These are phyloP conservation scores for Ichthyophthirius multifiliis DNA, from an alignment of 169 alveolate species.

Conservation along the genomic window DNA sequence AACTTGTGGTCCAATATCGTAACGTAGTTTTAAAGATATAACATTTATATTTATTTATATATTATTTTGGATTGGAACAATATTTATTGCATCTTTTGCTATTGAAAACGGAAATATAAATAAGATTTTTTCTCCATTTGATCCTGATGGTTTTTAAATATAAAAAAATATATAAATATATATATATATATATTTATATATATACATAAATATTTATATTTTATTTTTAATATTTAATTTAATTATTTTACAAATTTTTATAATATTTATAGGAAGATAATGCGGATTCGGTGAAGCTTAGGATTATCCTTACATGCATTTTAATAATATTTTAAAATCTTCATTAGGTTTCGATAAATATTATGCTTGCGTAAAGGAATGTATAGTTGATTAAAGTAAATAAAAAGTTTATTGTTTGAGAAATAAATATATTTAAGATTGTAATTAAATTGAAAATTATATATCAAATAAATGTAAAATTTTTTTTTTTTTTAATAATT, in stretches of 20 bases:
- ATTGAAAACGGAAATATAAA: slow-evolving; percentile 1
- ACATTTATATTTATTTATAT: not conserved
- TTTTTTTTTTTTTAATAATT: not conserved
- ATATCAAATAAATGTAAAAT: not conserved
- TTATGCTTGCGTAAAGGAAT: not conserved
- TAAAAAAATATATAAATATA: too few species aligned
- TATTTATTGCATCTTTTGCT: not conserved
- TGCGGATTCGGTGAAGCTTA: not conserved
- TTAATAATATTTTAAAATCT: not conserved
- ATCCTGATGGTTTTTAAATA: not conserved
- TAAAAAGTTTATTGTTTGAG: not conserved
- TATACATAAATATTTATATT: too few species aligned
- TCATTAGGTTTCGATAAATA: not conserved
- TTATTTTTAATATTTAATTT: too few species aligned
- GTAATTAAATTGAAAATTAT: not conserved
- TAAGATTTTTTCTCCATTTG: slow-evolving; percentile 1
- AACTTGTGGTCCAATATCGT: not conserved
- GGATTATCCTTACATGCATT: not conserved
- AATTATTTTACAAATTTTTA: not conserved
- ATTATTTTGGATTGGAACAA: not conserved
- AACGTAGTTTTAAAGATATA: slow-evolving; percentile 1
- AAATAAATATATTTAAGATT: not conserved
- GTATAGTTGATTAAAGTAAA: not conserved
- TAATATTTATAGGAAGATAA: not conserved
- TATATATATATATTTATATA: too few species aligned